These are phyloP conservation scores for Corylus americana DNA, from an alignment of 306 rosid genomes.

Conservation along the genomic window DNA sequence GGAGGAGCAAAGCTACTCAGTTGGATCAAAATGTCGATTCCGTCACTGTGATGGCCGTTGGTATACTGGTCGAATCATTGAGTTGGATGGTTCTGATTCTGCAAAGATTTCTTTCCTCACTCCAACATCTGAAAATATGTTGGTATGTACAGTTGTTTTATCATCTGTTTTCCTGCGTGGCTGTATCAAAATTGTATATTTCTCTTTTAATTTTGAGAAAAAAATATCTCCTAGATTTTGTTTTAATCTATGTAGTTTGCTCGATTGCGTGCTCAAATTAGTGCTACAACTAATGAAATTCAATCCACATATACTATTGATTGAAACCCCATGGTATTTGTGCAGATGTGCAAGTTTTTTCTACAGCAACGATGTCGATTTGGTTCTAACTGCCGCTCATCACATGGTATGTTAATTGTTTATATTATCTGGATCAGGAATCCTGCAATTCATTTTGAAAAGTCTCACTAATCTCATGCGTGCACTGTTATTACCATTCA, in stretches of 20 bases:
- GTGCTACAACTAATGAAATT: constrained; percentile 20
- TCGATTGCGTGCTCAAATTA: constrained; percentile 1
- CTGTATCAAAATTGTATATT: constrained; percentile 9
- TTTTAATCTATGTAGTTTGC: constrained; percentile 13
- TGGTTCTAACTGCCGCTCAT: constrained; percentile 86
- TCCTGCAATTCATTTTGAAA: constrained; percentile 16
- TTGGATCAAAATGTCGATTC: constrained; percentile 91
- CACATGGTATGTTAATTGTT: constrained; percentile 79
- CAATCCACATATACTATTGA: constrained; percentile 28
- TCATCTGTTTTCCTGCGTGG: neutral
- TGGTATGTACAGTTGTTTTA: constrained; percentile 50
- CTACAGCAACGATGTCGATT: constrained; percentile 90
- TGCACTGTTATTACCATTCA: constrained; percentile 14
- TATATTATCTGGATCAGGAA: constrained; percentile 33
- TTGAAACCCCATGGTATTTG: constrained; percentile 39
- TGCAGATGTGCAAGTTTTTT: constrained; percentile 99
- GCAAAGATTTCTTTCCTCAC: constrained; percentile 84
- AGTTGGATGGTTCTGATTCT: constrained; percentile 47
- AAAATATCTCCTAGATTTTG: constrained; percentile 8
- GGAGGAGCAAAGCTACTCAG: constrained; percentile 47
- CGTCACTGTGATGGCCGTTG: constrained; percentile 89
- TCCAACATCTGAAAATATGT: constrained; percentile 84
- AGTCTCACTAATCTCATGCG: constrained; percentile 10
- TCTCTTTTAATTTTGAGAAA: constrained; percentile 12
- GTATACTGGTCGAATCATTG: constrained; percentile 76